Evolutionary conservation across 2,329 filamentous ascomycete genomes (phyloP).

Genomic region (Scedosporium aurantiacum): DNA sequence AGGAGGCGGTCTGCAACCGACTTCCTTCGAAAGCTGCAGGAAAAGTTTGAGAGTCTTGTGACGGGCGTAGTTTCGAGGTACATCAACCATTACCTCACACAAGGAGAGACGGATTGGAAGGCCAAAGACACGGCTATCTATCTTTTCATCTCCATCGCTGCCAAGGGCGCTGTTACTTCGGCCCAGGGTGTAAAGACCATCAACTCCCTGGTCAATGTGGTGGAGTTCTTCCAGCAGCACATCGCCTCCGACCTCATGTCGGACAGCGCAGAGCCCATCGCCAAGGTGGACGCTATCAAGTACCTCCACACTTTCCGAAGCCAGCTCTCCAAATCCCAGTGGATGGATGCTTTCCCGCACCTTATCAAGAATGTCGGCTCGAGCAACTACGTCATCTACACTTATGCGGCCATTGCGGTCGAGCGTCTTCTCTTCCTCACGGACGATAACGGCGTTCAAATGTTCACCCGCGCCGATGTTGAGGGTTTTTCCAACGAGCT

Average conservation of each 20-base stretch:
- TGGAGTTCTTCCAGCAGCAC: constrained; percentile 90
- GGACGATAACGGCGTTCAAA: constrained; percentile 60
- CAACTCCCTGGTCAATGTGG: constrained; percentile 77
- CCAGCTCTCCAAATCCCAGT: constrained; percentile 83
- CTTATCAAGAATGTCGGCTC: constrained; percentile 86
- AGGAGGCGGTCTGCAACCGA: constrained; percentile 85
- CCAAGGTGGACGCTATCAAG: constrained; percentile 97
- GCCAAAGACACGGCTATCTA: constrained; percentile 98
- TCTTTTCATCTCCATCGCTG: constrained; percentile 86
- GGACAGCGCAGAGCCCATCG: constrained; percentile 64
- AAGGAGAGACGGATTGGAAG: constrained; percentile 80
- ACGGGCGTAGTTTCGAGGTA: constrained; percentile 82
- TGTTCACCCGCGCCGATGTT: constrained; percentile 73
- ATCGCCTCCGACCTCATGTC: constrained; percentile 79
- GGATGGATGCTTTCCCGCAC: constrained; percentile 79
- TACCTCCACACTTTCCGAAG: constrained; percentile 96
- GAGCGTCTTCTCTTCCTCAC: constrained; percentile 81
- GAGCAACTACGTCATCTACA: constrained; percentile 91
- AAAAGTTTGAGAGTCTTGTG: constrained; percentile 76
- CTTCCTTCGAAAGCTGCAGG: constrained; percentile 79
- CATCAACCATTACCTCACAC: constrained; percentile 75
- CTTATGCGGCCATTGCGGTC: constrained; percentile 93
- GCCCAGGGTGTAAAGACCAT: constrained; percentile 84
- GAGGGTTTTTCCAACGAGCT: constrained; percentile 76
- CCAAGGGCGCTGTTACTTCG: constrained; percentile 78